phyloP scores from a whole-genome alignment of 2,329 filamentous ascomycete species.

The Verticillium alfalfae region DNA sequence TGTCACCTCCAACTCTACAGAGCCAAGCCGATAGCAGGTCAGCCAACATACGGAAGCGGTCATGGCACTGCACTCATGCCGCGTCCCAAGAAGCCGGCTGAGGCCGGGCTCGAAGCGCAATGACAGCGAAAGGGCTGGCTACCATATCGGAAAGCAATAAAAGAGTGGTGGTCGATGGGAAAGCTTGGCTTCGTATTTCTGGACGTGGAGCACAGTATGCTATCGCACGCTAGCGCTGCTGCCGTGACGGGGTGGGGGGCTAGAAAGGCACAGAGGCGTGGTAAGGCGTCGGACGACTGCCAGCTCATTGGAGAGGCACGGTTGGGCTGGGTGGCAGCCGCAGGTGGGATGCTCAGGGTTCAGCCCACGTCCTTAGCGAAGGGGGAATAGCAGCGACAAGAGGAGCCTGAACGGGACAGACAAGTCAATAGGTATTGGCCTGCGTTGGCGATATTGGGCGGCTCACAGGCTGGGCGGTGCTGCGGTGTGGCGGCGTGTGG shows the following conservation, averaged over 20 bases:
- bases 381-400: background rate
- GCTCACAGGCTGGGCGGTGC: background rate
- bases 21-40: background rate
- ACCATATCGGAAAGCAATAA: background rate
- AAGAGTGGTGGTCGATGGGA: background rate
- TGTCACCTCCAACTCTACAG: background rate
- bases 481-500: too few relatives aligned
- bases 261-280: background rate
- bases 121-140: background rate
- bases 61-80: background rate
- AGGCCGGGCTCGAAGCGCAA: background rate
- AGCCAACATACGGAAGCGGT: background rate
- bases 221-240: background rate
- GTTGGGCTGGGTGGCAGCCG: background rate
- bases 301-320: background rate
- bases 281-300: background rate
- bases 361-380: background rate
- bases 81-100: background rate
- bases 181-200: constrained; percentile 1
- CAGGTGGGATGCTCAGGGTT: background rate
- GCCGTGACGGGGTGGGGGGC: background rate
- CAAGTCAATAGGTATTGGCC: background rate
- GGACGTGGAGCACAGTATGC: background rate
- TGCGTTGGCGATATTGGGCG: background rate
- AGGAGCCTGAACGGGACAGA: background rate